Evolutionary conservation across 2,329 filamentous ascomycete genomes (phyloP).

Genomic region (Diaporthe citrichinensis): DNA sequence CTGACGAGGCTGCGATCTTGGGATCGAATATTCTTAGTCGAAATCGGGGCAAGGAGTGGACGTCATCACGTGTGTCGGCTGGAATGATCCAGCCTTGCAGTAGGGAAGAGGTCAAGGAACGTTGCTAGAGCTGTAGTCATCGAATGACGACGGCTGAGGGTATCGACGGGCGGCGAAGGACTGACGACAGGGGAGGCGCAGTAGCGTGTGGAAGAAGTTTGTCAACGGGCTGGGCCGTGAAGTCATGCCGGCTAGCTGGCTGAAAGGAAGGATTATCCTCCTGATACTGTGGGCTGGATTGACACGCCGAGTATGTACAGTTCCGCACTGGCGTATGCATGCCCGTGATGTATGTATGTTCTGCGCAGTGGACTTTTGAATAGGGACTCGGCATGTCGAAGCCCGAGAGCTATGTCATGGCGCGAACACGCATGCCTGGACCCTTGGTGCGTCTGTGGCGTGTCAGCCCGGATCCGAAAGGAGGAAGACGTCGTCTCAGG

Average conservation of each 20-base stretch:
- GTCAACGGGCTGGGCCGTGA: constrained; percentile 29
- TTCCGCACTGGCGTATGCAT: not conserved
- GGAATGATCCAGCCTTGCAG: constrained; percentile 35
- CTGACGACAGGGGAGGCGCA: not conserved
- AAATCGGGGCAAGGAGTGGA: not conserved
- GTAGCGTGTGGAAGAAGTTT: not conserved
- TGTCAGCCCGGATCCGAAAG: constrained; percentile 22
- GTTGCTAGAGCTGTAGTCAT: not conserved
- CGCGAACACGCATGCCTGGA: constrained; percentile 3
- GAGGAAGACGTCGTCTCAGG: not conserved
- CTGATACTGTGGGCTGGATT: not conserved
- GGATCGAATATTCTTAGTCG: constrained; percentile 6
- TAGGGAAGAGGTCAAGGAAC: constrained; percentile 2
- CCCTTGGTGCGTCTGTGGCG: constrained; percentile 34
- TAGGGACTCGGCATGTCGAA: not conserved
- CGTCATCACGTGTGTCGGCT: constrained; percentile 35
- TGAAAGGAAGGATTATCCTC: not conserved
- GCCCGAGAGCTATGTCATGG: not conserved
- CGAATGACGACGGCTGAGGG: constrained; percentile 11
- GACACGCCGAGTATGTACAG: not conserved
- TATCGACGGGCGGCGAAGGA: not conserved
- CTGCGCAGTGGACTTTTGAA: not conserved
- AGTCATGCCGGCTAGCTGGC: constrained; percentile 10
- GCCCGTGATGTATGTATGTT: not conserved
- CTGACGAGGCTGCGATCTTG: constrained; percentile 15